Conservation (phyloP, 75 land plant species). For the Larix kaempferi region DNA sequence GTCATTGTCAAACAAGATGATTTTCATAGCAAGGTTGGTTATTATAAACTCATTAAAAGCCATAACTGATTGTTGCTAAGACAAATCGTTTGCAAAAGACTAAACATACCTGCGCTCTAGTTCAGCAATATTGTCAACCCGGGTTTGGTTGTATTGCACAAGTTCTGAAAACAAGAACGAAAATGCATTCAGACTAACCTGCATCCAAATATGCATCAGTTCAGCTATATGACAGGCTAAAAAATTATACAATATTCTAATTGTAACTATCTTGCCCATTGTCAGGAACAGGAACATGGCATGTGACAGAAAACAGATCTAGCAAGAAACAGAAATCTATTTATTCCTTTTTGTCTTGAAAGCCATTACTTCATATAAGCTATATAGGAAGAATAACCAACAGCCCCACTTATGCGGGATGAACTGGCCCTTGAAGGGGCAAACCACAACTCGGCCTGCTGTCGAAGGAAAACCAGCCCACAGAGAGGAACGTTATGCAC, state of each 20-base stretch:
- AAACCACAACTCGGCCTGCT: too few species aligned
- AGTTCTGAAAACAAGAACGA: slow-evolving; percentile 95
- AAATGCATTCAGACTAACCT: slow-evolving; percentile 98
- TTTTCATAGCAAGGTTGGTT: neutral
- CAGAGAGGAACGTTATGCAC: too few species aligned
- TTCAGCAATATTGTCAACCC: slow-evolving; percentile 95
- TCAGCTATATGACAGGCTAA: neutral
- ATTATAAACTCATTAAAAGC: neutral
- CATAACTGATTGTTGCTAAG: neutral
- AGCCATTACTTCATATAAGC: too few species aligned
- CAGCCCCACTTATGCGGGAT: too few species aligned
- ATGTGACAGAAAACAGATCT: neutral
- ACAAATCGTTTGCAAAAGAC: neutral
- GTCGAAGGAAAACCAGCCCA: too few species aligned
- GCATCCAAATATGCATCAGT: slow-evolving; percentile 16
- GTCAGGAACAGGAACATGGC: neutral
- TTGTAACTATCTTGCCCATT: neutral
- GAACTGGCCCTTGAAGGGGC: too few species aligned
- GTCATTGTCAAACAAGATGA: neutral
- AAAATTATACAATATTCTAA: neutral
- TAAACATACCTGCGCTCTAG: slow-evolving; percentile 76
- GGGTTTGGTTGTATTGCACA: slow-evolving; percentile 96
- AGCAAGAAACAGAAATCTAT: neutral
- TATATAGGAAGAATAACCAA: too few species aligned
- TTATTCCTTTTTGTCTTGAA: too few species aligned